Conservation (phyloP, 1,284 basidiomycete genomes). For the Blastosporella zonata region DNA sequence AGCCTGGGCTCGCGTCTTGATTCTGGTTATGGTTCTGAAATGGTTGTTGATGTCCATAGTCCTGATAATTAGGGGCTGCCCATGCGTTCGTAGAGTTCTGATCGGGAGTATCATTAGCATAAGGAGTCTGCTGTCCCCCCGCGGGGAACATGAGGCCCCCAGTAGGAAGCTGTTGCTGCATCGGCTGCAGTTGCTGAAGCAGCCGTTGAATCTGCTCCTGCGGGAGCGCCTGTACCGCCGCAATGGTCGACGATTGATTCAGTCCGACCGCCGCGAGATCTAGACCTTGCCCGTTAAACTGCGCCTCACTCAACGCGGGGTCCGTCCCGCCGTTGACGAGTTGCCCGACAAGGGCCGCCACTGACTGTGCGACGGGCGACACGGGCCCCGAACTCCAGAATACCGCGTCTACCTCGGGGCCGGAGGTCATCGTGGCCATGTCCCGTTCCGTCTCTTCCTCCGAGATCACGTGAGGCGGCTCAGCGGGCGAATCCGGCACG, state of each 20-base stretch:
- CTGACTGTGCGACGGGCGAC: slow-evolving; percentile 40
- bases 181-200: slow-evolving; percentile 46
- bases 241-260: slow-evolving; percentile 37
- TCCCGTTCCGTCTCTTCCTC: slow-evolving; percentile 69
- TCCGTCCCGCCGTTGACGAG: slow-evolving; percentile 41
- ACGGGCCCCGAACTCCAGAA: slow-evolving; percentile 53
- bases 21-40: slow-evolving; percentile 38
- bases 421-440: slow-evolving; percentile 62
- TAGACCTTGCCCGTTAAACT: slow-evolving; percentile 29
- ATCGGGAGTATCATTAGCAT: slow-evolving; percentile 26
- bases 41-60: slow-evolving; percentile 31
- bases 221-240: slow-evolving; percentile 41
- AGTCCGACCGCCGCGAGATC: slow-evolving; percentile 32
- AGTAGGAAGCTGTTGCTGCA: slow-evolving; percentile 43
- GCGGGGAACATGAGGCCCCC: slow-evolving; percentile 8
- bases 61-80: slow-evolving; percentile 20
- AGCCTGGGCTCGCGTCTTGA: slow-evolving; percentile 41
- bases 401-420: slow-evolving; percentile 61
- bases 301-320: slow-evolving; percentile 22
- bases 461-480: slow-evolving; percentile 55
- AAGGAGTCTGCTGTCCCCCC: slow-evolving; percentile 29
- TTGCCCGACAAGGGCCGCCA: slow-evolving; percentile 69
- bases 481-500: slow-evolving; percentile 74
- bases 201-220: slow-evolving; percentile 64
- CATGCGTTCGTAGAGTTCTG: slow-evolving; percentile 18